Evolutionary conservation across 768 basidiomycete species (phyloP).

Genomic region (Cystofilobasidium capitatum): DNA sequence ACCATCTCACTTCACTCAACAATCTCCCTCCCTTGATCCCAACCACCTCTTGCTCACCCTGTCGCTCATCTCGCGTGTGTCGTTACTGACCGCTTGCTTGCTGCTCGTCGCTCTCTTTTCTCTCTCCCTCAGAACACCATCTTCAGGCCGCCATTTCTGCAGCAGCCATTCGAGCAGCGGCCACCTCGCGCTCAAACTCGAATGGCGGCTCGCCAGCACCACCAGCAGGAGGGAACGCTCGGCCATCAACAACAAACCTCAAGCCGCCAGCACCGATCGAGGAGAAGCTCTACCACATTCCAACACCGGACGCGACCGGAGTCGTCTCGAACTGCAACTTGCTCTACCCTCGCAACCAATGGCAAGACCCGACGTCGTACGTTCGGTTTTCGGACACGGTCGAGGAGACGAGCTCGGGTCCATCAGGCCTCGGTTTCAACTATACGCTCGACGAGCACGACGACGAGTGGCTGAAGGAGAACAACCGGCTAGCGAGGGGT

Average conservation of each 20-base stretch:
- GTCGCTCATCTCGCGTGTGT: not conserved
- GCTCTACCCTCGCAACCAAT: slow-evolving; percentile 59
- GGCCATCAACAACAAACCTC: slow-evolving; percentile 32
- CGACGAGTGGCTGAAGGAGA: slow-evolving; percentile 85
- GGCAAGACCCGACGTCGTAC: slow-evolving; percentile 68
- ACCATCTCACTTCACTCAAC: no score
- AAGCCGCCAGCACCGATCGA: slow-evolving; percentile 41
- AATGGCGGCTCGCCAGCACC: slow-evolving; percentile 27
- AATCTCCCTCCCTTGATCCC: not conserved
- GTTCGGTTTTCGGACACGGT: slow-evolving; percentile 74
- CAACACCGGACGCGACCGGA: slow-evolving; percentile 82
- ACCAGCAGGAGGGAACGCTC: not conserved
- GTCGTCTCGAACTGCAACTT: slow-evolving; percentile 62
- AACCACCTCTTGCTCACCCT: not conserved
- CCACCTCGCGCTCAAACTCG: slow-evolving; percentile 33
- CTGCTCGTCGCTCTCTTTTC: not conserved
- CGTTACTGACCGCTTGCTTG: not conserved
- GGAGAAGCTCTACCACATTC: slow-evolving; percentile 54
- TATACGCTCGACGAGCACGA: slow-evolving; percentile 97
- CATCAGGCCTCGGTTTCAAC: slow-evolving; percentile 48
- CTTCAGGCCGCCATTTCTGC: slow-evolving; percentile 43
- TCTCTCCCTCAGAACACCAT: slow-evolving; percentile 39
- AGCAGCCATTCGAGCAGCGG: slow-evolving; percentile 36
- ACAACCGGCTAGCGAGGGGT: slow-evolving; percentile 52
- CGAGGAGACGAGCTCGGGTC: slow-evolving; percentile 51